Conservation (phyloP, 1,284 basidiomycete species). For the Singerocomus inundabilis region DNA sequence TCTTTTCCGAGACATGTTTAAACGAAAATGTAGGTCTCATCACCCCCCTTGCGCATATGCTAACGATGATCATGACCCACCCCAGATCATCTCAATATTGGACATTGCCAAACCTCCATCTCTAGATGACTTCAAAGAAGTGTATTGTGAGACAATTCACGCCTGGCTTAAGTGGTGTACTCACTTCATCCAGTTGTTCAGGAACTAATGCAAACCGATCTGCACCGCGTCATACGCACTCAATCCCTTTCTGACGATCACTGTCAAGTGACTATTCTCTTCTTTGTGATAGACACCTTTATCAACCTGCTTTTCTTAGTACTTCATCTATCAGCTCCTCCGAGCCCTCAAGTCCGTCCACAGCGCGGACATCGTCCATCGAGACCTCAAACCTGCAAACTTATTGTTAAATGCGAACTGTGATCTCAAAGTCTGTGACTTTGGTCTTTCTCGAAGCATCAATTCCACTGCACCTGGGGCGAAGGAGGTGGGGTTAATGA, state of each 20-base stretch:
- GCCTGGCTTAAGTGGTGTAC: not conserved
- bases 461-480: constrained; percentile 59
- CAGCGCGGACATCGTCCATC: constrained; percentile 76
- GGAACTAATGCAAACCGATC: constrained; percentile 88
- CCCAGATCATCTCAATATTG: constrained; percentile 79
- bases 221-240: constrained; percentile 88
- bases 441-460: constrained; percentile 75
- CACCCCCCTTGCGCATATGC: not conserved
- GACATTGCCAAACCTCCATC: constrained; percentile 82
- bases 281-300: constrained; percentile 1
- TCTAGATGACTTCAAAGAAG: constrained; percentile 81
- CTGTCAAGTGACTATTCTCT: constrained; percentile 56
- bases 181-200: constrained; percentile 62
- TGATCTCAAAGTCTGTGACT: constrained; percentile 85
- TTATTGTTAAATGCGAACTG: constrained; percentile 82
- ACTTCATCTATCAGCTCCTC: constrained; percentile 74
- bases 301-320: constrained; percentile 38
- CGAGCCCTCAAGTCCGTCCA: constrained; percentile 85
- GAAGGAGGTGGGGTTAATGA: constrained; percentile 76
- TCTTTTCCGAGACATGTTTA: constrained; percentile 79
- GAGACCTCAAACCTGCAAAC: constrained; percentile 83
- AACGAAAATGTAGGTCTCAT: constrained; percentile 65
- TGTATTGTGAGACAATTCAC: constrained; percentile 54
- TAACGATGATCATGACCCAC: not conserved
- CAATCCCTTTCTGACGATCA: constrained; percentile 90